Percentiles rank a stretch among this genome's conserved stretches.
Conservation (phyloP, 148 eudicot species). For the Camellia sinensis region DNA sequence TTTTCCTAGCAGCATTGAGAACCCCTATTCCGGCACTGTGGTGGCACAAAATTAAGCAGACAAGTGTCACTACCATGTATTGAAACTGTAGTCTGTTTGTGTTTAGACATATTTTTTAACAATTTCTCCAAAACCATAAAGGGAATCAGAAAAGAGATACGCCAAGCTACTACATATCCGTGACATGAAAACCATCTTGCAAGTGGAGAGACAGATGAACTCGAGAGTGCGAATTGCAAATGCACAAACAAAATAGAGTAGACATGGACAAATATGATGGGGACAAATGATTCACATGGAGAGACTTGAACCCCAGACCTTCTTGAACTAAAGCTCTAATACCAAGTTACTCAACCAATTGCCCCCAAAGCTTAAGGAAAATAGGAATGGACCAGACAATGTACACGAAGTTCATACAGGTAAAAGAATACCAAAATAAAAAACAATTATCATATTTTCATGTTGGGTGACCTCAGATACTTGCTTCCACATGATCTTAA, state of each 20-base stretch:
- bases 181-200: neutral
- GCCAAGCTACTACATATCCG: neutral
- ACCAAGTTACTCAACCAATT: neutral
- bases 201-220: neutral
- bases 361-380: neutral
- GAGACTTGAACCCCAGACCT: neutral
- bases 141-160: neutral
- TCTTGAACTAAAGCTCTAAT: neutral
- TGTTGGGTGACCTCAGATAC: too few relatives aligned
- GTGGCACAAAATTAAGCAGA: slow-evolving; percentile 13
- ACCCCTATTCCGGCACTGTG: slow-evolving; percentile 99
- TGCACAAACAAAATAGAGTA: neutral
- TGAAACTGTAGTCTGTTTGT: neutral
- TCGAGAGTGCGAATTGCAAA: neutral
- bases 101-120: neutral
- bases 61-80: neutral
- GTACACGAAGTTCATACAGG: neutral
- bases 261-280: neutral
- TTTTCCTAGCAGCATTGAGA: slow-evolving; percentile 95
- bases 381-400: neutral
- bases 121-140: neutral
- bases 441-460: too few relatives aligned
- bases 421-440: too few relatives aligned
- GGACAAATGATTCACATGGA: neutral
- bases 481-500: too few relatives aligned